phyloP scores from a whole-genome alignment of 75 land plant species.

The Cryptomeria japonica region DNA sequence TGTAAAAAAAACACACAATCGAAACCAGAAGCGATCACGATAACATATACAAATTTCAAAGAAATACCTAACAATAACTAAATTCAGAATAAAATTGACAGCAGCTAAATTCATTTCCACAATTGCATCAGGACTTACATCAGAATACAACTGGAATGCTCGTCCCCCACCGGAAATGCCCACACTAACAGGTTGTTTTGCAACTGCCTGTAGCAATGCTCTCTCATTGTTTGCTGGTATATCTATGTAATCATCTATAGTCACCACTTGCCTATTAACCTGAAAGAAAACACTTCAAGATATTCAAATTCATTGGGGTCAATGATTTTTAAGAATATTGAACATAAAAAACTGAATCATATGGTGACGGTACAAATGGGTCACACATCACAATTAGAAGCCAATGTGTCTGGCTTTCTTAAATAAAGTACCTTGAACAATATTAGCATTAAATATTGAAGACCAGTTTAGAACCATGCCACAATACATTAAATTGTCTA shows the following conservation, averaged over 20 bases:
- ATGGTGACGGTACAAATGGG: background rate
- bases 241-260: constrained; percentile 76
- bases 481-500: background rate
- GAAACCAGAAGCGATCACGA: too few relatives aligned
- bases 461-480: background rate
- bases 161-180: constrained; percentile 80
- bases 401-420: background rate
- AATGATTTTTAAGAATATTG: background rate
- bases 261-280: constrained; percentile 58
- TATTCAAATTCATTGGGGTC: background rate
- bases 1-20: too few relatives aligned
- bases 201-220: constrained; percentile 66
- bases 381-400: background rate
- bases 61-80: background rate
- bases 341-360: background rate
- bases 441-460: background rate
- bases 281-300: constrained; percentile 14
- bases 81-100: background rate
- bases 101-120: background rate
- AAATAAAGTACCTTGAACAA: background rate
- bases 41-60: background rate
- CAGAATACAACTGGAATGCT: constrained; percentile 71
- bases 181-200: constrained; percentile 79
- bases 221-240: constrained; percentile 58
- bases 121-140: constrained; percentile 38